Conservation (phyloP, 2,329 filamentous ascomycete genomes). For the Arthroderma sp. region DNA sequence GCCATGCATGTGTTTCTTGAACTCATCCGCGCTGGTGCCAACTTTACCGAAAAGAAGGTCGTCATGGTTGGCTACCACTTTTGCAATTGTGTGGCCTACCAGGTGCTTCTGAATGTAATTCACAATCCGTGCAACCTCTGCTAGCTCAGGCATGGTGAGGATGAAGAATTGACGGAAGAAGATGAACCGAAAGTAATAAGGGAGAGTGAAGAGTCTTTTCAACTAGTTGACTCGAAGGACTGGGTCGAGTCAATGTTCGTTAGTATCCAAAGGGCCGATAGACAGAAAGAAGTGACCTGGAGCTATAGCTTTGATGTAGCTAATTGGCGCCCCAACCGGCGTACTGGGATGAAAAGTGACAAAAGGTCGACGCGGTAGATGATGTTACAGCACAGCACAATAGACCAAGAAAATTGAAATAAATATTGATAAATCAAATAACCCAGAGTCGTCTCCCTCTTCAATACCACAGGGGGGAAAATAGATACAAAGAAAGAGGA, state of each 20-base stretch:
- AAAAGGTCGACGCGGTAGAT: background rate
- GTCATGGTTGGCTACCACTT: slow-evolving; percentile 64
- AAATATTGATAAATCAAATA: background rate
- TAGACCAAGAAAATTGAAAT: background rate
- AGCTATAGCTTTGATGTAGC: background rate
- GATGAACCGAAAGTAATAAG: background rate
- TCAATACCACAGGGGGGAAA: background rate
- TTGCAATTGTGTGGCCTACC: slow-evolving; percentile 67
- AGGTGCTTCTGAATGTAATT: slow-evolving; percentile 72
- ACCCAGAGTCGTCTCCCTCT: background rate
- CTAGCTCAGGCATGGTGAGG: slow-evolving; percentile 37
- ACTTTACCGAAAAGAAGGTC: slow-evolving; percentile 81
- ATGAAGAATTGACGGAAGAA: background rate
- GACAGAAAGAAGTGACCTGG: background rate
- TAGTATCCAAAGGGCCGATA: background rate
- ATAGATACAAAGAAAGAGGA: background rate
- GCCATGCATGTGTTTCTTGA: slow-evolving; percentile 60
- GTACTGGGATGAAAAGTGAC: background rate
- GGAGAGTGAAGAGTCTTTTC: background rate
- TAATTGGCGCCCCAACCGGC: background rate
- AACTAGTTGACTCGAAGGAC: background rate
- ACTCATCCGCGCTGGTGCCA: slow-evolving; percentile 63
- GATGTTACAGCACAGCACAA: background rate
- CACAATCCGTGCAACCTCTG: slow-evolving; percentile 67
- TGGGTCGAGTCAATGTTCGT: background rate